Evolutionary conservation across 495 filamentous ascomycete genomes (phyloP), one percentile per base, ranked within the genome.

Genomic region (Thermothielavioides terrestris): DNA sequence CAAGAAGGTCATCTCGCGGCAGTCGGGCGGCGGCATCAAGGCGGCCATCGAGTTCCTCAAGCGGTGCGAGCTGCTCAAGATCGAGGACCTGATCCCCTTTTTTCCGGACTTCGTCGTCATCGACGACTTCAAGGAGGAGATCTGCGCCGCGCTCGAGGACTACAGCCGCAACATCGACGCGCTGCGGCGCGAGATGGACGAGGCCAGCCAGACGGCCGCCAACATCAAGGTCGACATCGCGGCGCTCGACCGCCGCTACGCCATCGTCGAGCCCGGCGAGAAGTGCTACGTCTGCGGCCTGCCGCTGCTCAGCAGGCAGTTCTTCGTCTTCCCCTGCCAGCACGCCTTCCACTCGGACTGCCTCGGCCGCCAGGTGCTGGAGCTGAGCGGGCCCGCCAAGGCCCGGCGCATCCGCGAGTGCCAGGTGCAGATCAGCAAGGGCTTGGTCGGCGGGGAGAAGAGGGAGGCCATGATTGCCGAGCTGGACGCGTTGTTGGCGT

Each of bases 31-130:
- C 38, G 86, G 88, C 31, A 95, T 96, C 75, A 95, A 95, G 68
- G 82, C 87, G 36, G 92, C 92, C 17, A 92, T 98, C 41, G 89
- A 94, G 50, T 95, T 98, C 63, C 76, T 98, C 12, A 84, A 85
- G 55, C 85, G 87, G 12, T 96, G 91, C 66, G 88, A 94, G 50
- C 73, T 97, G 2, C 79, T 98, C 15, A 82, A 84, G 52, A 98
- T 98, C 56, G 92, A 98, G 62, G 94, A 98, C 59, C 70, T 98
- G 18, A 95, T 98, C 34, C 92, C 94, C 0, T 95, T 96, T 71
- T 98, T 98, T 72, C 94, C 92, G 0, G 92, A 98, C 61, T 98
- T 98, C 55, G 88, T 96, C n/a, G 84, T 95, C 40, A 96, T 98
- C 47, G 92, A 98, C 60, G 89, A 95, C 67, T 97, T 98, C 74